Evolutionary conservation across 2,329 filamentous ascomycete species (phyloP), one percentile per base, ranked within the genome.

Genomic region (Aureobasidium zeae): DNA sequence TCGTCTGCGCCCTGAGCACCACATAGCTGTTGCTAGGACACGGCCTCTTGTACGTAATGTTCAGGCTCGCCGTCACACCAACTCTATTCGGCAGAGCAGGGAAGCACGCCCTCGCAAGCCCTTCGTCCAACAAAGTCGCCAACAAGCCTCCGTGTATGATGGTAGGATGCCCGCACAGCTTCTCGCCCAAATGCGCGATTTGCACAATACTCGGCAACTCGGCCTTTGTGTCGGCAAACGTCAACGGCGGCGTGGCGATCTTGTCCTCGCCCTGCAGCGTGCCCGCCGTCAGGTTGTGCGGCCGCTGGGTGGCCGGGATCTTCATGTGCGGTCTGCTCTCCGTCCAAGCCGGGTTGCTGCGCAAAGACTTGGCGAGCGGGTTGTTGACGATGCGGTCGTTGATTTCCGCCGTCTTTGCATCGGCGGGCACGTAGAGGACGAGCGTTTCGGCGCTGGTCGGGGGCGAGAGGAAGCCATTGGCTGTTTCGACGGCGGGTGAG

Each of bases 71-170:
- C 29, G 91, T 96, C 60, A 95, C 74, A 49, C 81, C 81, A 50
- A 91, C 76, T 53, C 86, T 84, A 58, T 89, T 86, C 21, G 89
- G 89, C 57, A 96, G 70, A 17, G 86, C 86, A 4, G 78, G 79
- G 63, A 96, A 94, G 58, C 85, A 93, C 63, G 86, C 93, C 44
- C 86, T 73, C 22, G 84, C 89, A 31, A 96, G 69, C 0, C 86
- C 86, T 63, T 96, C 89, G 58, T 96, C 89, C 42, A 96, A 69
- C 60, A 96, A 73, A 10, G 89, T 95, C n/a, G 89, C 89, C 45
- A 96, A 69, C 51, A 94, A 68, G 0, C 89, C 89, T 38, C 89
- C 89, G 61, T 96, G 91, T 5, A 95, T 76, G 49, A 96, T 86
- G 2, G 84, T 86, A 5, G 86, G 84, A 62, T 96, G 88, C 2